Percentiles rank a stretch among this genome's conserved stretches.
These are phyloP conservation scores for Cladophialophora chaetospira DNA, from an alignment of 2,329 filamentous ascomycete genomes.

Conservation along the genomic window DNA sequence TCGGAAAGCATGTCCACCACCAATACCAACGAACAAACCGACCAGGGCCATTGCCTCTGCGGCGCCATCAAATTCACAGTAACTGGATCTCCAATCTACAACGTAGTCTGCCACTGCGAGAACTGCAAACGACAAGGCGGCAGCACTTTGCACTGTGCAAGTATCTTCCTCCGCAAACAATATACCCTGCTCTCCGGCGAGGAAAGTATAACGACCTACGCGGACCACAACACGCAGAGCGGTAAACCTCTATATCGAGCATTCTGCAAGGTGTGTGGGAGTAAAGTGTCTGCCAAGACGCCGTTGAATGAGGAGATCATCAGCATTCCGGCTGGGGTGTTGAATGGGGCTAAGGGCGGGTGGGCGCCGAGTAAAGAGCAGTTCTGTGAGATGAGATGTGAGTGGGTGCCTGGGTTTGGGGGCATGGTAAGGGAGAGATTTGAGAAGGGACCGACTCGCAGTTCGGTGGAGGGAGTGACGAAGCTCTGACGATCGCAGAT, in stretches of 20 bases:
- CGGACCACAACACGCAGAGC: conserved; percentile 18
- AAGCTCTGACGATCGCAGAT: neutral
- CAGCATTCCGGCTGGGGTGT: conserved; percentile 21
- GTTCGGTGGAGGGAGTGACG: neutral
- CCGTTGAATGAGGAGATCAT: conserved; percentile 26
- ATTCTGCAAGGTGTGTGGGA: conserved; percentile 26
- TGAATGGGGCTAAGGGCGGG: conserved; percentile 1
- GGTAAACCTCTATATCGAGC: conserved; percentile 21
- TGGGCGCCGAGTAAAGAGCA: conserved; percentile 26
- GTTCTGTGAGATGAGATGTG: conserved; percentile 17
- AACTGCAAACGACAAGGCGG: conserved; percentile 27
- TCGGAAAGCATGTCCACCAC: no score
- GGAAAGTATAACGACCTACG: conserved; percentile 18
- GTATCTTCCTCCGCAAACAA: conserved; percentile 21
- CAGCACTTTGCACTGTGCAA: conserved; percentile 24
- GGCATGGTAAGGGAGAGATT: conserved; percentile 10
- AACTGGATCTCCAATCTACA: conserved; percentile 23
- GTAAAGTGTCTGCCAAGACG: conserved; percentile 24
- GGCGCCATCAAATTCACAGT: conserved; percentile 24
- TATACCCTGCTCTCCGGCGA: conserved; percentile 20
- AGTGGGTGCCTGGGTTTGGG: conserved; percentile 20
- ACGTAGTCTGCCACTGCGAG: conserved; percentile 27
- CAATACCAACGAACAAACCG: neutral
- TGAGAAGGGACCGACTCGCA: neutral
- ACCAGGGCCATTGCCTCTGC: conserved; percentile 25